These are phyloP conservation scores for Sugiyamaella castrensis DNA, from an alignment of 1,139 yeast species.

Conservation along the genomic window DNA sequence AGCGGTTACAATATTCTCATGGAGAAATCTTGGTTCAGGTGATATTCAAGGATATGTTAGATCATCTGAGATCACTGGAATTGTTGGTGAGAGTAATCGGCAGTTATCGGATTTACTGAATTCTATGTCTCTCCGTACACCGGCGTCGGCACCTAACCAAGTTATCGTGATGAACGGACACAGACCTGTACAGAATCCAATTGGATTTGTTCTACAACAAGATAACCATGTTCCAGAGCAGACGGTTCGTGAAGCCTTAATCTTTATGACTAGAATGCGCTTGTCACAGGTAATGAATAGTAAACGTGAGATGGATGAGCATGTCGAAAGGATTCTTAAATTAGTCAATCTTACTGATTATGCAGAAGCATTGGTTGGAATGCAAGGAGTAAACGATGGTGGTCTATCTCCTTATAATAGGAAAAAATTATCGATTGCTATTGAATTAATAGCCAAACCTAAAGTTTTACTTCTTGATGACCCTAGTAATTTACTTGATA, in stretches of 20 bases:
- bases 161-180: slow-evolving; percentile 62
- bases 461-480: slow-evolving; percentile 53
- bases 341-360: slow-evolving; percentile 57
- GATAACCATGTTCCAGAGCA: slow-evolving; percentile 57
- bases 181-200: slow-evolving; percentile 53
- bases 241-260: slow-evolving; percentile 60
- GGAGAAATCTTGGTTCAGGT: slow-evolving; percentile 19
- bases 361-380: slow-evolving; percentile 61
- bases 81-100: slow-evolving; percentile 70
- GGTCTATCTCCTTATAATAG: slow-evolving; percentile 66
- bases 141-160: slow-evolving; percentile 51
- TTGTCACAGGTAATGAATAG: slow-evolving; percentile 49
- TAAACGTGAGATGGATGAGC: slow-evolving; percentile 47
- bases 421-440: slow-evolving; percentile 64
- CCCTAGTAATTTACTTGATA: slow-evolving; percentile 58
- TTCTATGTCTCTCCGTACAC: slow-evolving; percentile 55
- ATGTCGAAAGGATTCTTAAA: slow-evolving; percentile 56
- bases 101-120: slow-evolving; percentile 64
- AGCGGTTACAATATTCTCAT: slow-evolving; percentile 34
- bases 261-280: slow-evolving; percentile 59
- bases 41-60: slow-evolving; percentile 61
- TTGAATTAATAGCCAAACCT: slow-evolving; percentile 56
- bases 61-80: slow-evolving; percentile 61
- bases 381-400: slow-evolving; percentile 47
- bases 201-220: slow-evolving; percentile 67